These are phyloP conservation scores for Alternaria alternata DNA, from an alignment of 2,329 filamentous ascomycete genomes.

Conservation along the genomic window DNA sequence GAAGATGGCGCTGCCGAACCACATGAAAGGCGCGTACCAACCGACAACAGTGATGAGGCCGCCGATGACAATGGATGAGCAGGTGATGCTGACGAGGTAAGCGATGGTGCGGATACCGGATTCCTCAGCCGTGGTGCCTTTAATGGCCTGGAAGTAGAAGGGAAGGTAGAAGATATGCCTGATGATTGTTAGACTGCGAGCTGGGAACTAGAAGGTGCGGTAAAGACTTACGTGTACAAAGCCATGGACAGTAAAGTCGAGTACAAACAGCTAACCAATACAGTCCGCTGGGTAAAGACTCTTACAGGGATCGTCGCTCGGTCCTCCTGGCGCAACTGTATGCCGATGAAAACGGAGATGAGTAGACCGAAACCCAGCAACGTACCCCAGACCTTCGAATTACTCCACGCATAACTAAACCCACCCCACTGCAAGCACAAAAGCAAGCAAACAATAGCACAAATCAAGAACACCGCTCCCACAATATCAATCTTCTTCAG, in stretches of 20 bases:
- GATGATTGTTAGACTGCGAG: not conserved
- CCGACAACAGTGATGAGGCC: slow-evolving; percentile 38
- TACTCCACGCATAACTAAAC: slow-evolving; percentile 58
- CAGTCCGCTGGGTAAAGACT: slow-evolving; percentile 48
- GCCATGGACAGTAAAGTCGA: too few species aligned
- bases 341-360: slow-evolving; percentile 54
- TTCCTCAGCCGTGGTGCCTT: slow-evolving; percentile 50
- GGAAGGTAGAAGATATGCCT: slow-evolving; percentile 51
- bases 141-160: slow-evolving; percentile 56
- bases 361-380: slow-evolving; percentile 60
- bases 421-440: slow-evolving; percentile 51
- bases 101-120: slow-evolving; percentile 48
- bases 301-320: slow-evolving; percentile 39
- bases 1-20: slow-evolving; percentile 46
- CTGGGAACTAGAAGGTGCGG: rapidly evolving
- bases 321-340: slow-evolving; percentile 42
- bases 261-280: slow-evolving; percentile 24
- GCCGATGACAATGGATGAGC: slow-evolving; percentile 39
- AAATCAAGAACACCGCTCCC: slow-evolving; percentile 44
- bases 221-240: too few species aligned
- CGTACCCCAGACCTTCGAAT: slow-evolving; percentile 58
- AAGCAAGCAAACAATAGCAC: slow-evolving; percentile 43
- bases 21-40: slow-evolving; percentile 50
- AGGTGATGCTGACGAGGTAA: slow-evolving; percentile 42
- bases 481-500: slow-evolving; percentile 51